Conservation (phyloP, 306 rosid species). For the Citrullus amarus region DNA sequence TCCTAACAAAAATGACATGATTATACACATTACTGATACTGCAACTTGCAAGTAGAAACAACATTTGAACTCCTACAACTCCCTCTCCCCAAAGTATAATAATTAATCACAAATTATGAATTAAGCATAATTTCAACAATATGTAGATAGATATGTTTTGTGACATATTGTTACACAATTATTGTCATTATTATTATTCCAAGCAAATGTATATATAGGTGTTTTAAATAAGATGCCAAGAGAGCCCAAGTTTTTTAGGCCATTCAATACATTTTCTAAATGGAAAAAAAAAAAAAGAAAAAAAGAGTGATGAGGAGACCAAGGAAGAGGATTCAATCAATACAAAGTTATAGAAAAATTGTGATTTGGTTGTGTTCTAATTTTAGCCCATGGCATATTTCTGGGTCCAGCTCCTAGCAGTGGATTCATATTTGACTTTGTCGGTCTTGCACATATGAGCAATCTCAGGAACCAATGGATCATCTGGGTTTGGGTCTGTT, state of each 20-base stretch:
- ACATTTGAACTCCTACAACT: no score
- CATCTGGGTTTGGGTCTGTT: conserved; percentile 88
- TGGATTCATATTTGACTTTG: conserved; percentile 58
- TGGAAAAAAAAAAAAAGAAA: neutral
- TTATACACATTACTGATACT: no score
- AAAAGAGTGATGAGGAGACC: neutral
- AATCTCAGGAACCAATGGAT: conserved; percentile 86
- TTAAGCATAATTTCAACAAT: no score
- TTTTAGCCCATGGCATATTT: conserved; percentile 73
- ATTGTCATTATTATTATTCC: no score
- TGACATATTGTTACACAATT: neutral
- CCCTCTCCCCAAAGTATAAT: no score
- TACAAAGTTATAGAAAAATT: neutral
- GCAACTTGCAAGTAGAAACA: no score
- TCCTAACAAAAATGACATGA: no score
- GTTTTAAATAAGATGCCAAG: no score
- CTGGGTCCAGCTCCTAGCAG: conserved; percentile 89
- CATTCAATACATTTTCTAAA: neutral
- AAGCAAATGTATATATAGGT: no score
- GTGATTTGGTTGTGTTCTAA: no score
- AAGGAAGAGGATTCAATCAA: neutral
- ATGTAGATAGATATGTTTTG: neutral
- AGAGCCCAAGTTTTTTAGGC: no score
- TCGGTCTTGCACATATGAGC: conserved; percentile 87
- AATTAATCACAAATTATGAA: no score